phyloP scores from a whole-genome alignment of 139 green algal species.

The Chlorella sp. region DNA sequence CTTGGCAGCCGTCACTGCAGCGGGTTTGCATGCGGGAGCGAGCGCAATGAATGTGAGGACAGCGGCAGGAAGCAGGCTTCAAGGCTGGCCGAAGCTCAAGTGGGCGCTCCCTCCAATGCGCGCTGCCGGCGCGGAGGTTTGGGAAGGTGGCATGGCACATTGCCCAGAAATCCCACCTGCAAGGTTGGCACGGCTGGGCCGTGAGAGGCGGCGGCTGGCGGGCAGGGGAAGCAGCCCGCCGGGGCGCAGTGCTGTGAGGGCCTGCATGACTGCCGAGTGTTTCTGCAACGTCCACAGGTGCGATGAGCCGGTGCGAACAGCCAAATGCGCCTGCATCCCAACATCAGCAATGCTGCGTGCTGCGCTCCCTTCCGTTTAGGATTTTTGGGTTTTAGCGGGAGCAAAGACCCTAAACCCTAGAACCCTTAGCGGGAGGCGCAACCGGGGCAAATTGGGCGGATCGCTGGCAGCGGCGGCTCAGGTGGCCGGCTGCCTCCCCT shows the following conservation, averaged over 20 bases:
- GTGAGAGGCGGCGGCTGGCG: not conserved
- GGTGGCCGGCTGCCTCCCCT: not conserved
- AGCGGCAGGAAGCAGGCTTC: not conserved
- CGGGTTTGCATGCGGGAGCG: not conserved
- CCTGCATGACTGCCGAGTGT: not conserved
- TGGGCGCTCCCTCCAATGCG: no score
- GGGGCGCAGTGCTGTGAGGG: not conserved
- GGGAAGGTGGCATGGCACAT: not conserved
- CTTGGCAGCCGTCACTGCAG: constrained; percentile 21
- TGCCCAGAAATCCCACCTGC: not conserved
- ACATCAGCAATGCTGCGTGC: not conserved
- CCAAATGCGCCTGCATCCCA: not conserved
- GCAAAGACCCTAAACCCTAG: no score
- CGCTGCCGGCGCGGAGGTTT: not conserved
- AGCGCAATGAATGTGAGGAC: not conserved
- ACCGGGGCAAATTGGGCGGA: constrained; percentile 48
- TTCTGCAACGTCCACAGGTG: not conserved
- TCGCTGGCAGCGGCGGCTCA: not conserved
- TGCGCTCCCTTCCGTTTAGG: not conserved
- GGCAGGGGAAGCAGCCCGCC: not conserved
- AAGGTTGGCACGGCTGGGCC: not conserved
- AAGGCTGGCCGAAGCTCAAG: no score
- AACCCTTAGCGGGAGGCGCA: no score
- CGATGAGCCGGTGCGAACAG: not conserved
- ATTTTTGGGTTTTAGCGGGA: no score